These are phyloP conservation scores for Globisporangium rhizosaccharum DNA, from an alignment of 352 stramenopile species.

Conservation along the genomic window DNA sequence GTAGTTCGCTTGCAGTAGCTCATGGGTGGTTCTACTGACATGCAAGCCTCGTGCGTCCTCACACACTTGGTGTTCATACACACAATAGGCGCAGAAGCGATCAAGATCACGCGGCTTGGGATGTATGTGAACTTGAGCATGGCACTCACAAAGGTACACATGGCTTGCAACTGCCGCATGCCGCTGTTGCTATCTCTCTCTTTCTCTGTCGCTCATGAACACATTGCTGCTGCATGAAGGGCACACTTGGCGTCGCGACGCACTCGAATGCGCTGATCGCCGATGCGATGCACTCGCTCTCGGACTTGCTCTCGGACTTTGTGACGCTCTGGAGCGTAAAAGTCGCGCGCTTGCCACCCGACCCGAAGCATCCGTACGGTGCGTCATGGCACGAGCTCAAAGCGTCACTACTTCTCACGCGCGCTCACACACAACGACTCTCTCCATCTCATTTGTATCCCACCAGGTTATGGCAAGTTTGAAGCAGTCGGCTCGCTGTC, in stretches of 20 bases:
- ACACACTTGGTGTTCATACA: neutral
- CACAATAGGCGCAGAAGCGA: conserved; percentile 45
- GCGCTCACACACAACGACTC: neutral
- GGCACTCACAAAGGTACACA: conserved; percentile 76
- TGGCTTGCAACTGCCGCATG: neutral
- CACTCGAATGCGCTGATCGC: conserved; percentile 92
- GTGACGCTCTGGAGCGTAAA: conserved; percentile 94
- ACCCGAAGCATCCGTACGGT: conserved; percentile 90
- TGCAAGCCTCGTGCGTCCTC: neutral
- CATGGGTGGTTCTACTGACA: too few relatives aligned
- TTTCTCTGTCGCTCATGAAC: neutral
- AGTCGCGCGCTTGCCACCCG: conserved; percentile 89
- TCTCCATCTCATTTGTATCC: neutral
- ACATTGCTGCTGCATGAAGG: conserved; percentile 19
- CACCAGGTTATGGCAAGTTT: conserved; percentile 82
- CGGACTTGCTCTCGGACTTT: conserved; percentile 94
- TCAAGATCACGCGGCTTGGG: conserved; percentile 89
- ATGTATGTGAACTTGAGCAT: conserved; percentile 93
- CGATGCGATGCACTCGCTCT: conserved; percentile 95
- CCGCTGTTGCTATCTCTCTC: neutral
- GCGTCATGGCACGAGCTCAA: neutral
- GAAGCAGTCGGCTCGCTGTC: conserved; percentile 85
- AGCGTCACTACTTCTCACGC: neutral
- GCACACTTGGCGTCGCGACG: conserved; percentile 60
- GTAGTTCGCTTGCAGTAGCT: neutral